These are phyloP conservation scores for Coemansia pectinata DNA, from an alignment of 192 early-diverging fungal genomes.

Conservation along the genomic window DNA sequence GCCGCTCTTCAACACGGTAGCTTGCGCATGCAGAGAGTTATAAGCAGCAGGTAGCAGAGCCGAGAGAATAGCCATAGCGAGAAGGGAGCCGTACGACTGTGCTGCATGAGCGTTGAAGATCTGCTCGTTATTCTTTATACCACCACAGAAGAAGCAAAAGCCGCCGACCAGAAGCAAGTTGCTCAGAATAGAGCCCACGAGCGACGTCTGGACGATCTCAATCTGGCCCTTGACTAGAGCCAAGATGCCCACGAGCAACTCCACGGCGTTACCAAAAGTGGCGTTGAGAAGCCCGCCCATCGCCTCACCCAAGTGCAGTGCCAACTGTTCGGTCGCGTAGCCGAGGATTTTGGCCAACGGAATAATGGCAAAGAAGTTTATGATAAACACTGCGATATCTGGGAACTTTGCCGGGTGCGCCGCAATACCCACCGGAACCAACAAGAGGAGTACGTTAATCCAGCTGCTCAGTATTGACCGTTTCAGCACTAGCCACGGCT, in stretches of 20 bases:
- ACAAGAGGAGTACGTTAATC: conserved; percentile 71
- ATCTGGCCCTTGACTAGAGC: conserved; percentile 78
- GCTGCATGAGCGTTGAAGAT: conserved; percentile 68
- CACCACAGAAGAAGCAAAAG: conserved; percentile 83
- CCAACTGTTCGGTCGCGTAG: conserved; percentile 77
- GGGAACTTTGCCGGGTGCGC: conserved; percentile 64
- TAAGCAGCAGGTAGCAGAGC: conserved; percentile 75
- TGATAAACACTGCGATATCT: conserved; percentile 67
- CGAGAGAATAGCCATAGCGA: conserved; percentile 67
- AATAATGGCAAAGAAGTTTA: conserved; percentile 92
- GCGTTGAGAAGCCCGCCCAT: conserved; percentile 86
- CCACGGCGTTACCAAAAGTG: conserved; percentile 83
- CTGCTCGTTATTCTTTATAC: conserved; percentile 74
- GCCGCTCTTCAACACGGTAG: conserved; percentile 49
- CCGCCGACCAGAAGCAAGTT: conserved; percentile 88
- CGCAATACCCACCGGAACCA: conserved; percentile 79
- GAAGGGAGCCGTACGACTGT: conserved; percentile 70
- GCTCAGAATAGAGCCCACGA: conserved; percentile 88
- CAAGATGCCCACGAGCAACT: conserved; percentile 80
- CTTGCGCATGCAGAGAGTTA: conserved; percentile 44
- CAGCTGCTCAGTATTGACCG: conserved; percentile 60
- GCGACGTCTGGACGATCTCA: conserved; percentile 83
- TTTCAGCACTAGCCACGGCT: conserved; percentile 53
- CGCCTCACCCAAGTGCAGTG: conserved; percentile 58
- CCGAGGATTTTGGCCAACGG: conserved; percentile 84